Base-by-base conservation (phyloP, 805 yeast genomes). In the Cyberlindnera galapagoensis region DNA sequence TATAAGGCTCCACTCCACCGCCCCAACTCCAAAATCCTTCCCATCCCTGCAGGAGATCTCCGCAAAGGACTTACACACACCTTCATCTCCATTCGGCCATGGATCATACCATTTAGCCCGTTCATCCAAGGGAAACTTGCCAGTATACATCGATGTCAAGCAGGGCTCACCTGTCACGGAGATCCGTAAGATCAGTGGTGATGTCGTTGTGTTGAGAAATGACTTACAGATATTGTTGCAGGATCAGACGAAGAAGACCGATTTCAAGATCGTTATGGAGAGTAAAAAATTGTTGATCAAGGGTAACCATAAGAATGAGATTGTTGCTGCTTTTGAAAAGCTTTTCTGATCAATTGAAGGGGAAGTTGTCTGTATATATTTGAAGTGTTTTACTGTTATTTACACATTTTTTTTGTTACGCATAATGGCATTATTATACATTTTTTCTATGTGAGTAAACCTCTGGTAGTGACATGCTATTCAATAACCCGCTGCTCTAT, bases 121-220 rank as follows among this genome's bases (percentile, higher is more conserved):
- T 53, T 67, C 84, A 7, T 57, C 68, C 11, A 65, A 61, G 28
- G 86, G 90, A 5, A 76, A 80, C 51, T 64, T 87, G 52, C 95
- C 95, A n/a, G 82, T 86, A 2, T 86, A 86, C 59, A 65, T 71
- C 33, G 85, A 81, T 40, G 56, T 66, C 40, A 83, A 76, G 52
- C 72, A 74, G 39, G 77, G 75, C 39, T 63, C 65, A 10, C 59
- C 67, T n/a, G 70, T 71, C 47, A 86, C 96, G 0, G 87, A 84
- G 50, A 66, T 86, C 18, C 76, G 82, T 52, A 72, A 74, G 38
- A 67, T 86, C 31, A 60, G 67, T 37, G 96, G 96, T 6, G 78
- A 81, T 54, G 63, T 76, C 10, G 55, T 66, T 6, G 77, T 71
- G 36, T 64, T 87, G 36, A 77, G 82, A 53, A 63, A 71, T 33